These are phyloP conservation scores for Byssochlamys sp. DNA, from an alignment of 2,329 filamentous ascomycete genomes.

Conservation along the genomic window DNA sequence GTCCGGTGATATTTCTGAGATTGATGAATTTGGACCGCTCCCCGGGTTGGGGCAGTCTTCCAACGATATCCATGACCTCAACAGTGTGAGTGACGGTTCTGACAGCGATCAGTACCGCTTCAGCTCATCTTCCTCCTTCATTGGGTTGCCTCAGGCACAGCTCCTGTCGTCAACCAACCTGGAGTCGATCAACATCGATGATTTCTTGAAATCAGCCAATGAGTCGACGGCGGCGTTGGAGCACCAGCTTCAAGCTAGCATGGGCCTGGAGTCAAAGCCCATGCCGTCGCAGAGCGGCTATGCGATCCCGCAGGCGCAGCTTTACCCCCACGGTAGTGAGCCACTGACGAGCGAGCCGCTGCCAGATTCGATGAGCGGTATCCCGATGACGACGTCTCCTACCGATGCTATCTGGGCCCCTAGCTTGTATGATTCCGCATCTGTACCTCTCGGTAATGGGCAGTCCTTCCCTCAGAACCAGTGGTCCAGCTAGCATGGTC, in stretches of 20 bases:
- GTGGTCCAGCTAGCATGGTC: slow-evolving; percentile 15
- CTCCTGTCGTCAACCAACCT: slow-evolving; percentile 32
- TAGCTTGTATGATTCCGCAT: slow-evolving; percentile 22
- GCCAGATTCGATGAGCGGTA: slow-evolving; percentile 5
- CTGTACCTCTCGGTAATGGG: slow-evolving; percentile 19
- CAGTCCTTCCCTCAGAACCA: slow-evolving; percentile 23
- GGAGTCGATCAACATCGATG: slow-evolving; percentile 35
- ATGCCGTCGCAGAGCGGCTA: slow-evolving; percentile 22
- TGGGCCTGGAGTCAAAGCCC: slow-evolving; percentile 26
- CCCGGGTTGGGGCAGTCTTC: slow-evolving; percentile 19
- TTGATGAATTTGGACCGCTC: slow-evolving; percentile 34
- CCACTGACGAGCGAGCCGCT: slow-evolving; percentile 8
- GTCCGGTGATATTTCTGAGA: slow-evolving; percentile 41
- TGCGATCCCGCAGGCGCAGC: slow-evolving; percentile 15
- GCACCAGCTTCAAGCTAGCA: slow-evolving; percentile 30
- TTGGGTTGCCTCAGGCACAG: slow-evolving; percentile 32
- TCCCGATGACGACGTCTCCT: slow-evolving; percentile 17
- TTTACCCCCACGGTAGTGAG: slow-evolving; percentile 10
- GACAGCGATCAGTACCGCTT: slow-evolving; percentile 33
- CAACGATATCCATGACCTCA: slow-evolving; percentile 28
- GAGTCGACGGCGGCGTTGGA: slow-evolving; percentile 31
- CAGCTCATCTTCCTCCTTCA: slow-evolving; percentile 36
- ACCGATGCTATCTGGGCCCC: slow-evolving; percentile 26
- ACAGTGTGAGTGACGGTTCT: slow-evolving; percentile 33
- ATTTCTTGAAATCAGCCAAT: slow-evolving; percentile 34